These are phyloP conservation scores for Saccharomycopsis oosterbeekiorum DNA, from an alignment of 805 yeast species.

Conservation along the genomic window DNA sequence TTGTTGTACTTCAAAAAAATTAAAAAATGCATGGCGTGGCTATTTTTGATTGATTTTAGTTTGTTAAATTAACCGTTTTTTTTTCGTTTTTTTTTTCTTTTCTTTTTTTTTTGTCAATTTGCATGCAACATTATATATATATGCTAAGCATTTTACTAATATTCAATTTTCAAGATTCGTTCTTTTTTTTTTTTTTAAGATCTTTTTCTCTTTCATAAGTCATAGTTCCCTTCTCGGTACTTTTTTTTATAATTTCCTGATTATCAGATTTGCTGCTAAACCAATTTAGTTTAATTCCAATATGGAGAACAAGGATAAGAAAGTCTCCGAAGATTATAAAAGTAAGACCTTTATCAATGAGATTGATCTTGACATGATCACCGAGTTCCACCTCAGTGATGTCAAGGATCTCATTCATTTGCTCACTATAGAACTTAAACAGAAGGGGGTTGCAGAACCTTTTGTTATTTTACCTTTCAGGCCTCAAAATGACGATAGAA, in stretches of 20 bases:
- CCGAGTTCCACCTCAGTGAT: slow-evolving; percentile 50
- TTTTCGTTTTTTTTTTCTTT: background rate
- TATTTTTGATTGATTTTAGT: background rate
- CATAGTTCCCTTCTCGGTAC: background rate
- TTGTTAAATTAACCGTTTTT: background rate
- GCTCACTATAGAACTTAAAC: slow-evolving; percentile 64
- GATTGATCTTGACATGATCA: slow-evolving; percentile 17
- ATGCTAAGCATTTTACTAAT: no score
- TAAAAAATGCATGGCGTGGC: background rate
- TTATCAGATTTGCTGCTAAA: background rate
- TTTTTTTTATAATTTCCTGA: background rate
- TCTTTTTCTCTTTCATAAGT: background rate
- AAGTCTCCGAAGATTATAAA: background rate
- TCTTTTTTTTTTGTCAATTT: no score
- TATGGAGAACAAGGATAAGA: background rate
- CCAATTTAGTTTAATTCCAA: background rate
- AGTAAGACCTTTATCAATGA: slow-evolving; percentile 17
- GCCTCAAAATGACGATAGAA: slow-evolving; percentile 54
- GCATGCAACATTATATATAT: no score
- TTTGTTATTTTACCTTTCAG: slow-evolving; percentile 69
- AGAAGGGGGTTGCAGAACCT: slow-evolving; percentile 61
- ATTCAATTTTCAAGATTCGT: background rate
- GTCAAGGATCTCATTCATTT: slow-evolving; percentile 56
- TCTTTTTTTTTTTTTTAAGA: background rate
- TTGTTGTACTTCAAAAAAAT: background rate